Evolutionary conservation across 441 rosid species (phyloP).

Genomic region (Lepidium campestre): DNA sequence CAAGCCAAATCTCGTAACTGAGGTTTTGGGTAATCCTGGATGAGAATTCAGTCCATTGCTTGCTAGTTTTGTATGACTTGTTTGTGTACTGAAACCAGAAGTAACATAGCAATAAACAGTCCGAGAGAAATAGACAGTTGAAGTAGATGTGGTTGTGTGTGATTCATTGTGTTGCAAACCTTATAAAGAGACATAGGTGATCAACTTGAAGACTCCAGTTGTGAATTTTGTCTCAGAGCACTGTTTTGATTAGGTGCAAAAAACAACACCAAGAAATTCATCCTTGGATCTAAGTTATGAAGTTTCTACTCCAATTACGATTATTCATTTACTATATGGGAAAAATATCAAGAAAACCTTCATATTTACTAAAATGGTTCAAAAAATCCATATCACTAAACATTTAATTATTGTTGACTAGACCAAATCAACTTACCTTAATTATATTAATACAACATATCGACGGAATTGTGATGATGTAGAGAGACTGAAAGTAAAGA

Average conservation of each 20-base stretch:
- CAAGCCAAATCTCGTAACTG: background rate
- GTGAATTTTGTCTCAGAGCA: background rate
- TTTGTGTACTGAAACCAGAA: background rate
- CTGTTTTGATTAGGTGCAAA: background rate
- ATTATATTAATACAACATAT: too few relatives aligned
- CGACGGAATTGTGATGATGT: too few relatives aligned
- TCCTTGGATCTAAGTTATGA: too few relatives aligned
- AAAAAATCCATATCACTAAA: too few relatives aligned
- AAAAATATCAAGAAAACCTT: too few relatives aligned
- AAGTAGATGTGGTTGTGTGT: background rate
- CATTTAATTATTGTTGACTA: too few relatives aligned
- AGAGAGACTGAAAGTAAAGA: too few relatives aligned
- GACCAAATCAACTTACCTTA: too few relatives aligned
- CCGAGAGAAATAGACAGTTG: background rate
- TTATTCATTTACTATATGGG: too few relatives aligned
- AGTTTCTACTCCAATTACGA: too few relatives aligned
- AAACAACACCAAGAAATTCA: background rate
- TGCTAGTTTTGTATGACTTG: background rate
- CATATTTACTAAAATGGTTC: too few relatives aligned
- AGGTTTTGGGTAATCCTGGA: background rate
- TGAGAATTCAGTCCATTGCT: background rate
- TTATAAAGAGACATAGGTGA: background rate
- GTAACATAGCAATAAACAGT: background rate
- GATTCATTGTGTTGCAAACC: background rate
- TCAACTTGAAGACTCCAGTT: background rate